Percentiles rank a stretch among this genome's conserved stretches.
These are phyloP conservation scores for Aureobasidium pullulans DNA, from an alignment of 2,329 filamentous ascomycete species.

Conservation along the genomic window DNA sequence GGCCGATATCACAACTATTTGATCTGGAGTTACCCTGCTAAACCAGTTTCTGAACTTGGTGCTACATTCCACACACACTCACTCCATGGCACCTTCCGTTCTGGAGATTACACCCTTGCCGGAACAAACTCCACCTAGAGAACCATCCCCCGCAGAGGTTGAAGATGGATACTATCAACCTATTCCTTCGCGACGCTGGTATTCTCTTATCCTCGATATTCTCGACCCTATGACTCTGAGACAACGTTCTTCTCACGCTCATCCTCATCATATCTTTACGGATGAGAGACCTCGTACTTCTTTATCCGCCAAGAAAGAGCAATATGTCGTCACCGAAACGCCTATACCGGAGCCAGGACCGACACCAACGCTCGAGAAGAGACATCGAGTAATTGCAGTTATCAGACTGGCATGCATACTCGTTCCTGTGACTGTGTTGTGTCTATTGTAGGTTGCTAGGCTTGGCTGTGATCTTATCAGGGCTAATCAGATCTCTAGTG, in stretches of 20 bases:
- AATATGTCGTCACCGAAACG: not conserved
- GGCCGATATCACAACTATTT: not conserved
- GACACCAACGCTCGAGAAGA: not conserved
- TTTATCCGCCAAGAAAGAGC: not conserved
- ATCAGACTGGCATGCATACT: not conserved
- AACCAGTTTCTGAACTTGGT: not conserved
- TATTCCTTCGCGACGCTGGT: not conserved
- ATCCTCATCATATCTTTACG: not conserved
- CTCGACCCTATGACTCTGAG: not conserved
- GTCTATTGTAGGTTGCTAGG: conserved; percentile 12
- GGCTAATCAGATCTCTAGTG: conserved; percentile 24
- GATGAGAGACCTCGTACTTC: not conserved
- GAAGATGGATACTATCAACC: conserved; percentile 9
- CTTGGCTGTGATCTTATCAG: not conserved
- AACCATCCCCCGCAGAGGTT: not conserved
- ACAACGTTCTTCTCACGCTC: not conserved
- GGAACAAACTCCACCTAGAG: not conserved
- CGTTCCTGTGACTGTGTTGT: conserved; percentile 13
- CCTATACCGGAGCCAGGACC: not conserved
- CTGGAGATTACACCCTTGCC: not conserved
- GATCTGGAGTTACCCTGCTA: not conserved
- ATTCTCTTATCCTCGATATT: not conserved
- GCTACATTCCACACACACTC: not conserved
- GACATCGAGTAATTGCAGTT: not conserved
- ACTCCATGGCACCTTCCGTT: not conserved